Evolutionary conservation across 768 basidiomycete genomes (phyloP).

Genomic region (Mycena epipterygia): DNA sequence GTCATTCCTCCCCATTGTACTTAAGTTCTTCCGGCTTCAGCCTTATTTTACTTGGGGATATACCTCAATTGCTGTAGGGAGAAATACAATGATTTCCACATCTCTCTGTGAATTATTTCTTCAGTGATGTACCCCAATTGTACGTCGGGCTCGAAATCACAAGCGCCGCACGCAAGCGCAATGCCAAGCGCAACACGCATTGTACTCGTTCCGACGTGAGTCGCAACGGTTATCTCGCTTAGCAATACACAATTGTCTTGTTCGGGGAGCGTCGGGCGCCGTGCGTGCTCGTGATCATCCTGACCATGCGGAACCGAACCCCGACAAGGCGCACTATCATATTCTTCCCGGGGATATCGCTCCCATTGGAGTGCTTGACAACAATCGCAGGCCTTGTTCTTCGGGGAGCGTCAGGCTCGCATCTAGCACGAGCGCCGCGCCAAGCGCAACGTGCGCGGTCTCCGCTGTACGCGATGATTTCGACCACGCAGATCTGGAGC

Average conservation of each 20-base stretch:
- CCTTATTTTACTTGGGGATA: conserved; percentile 14
- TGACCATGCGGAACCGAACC: background rate
- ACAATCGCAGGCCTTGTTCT: background rate
- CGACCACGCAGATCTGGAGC: conserved; percentile 12
- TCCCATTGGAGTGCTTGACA: background rate
- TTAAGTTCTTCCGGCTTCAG: conserved; percentile 9
- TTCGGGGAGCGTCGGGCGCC: background rate
- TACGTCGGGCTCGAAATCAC: too few species aligned
- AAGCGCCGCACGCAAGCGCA: too few species aligned
- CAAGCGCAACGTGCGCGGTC: background rate
- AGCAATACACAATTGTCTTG: conserved; percentile 10
- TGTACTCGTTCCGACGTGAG: too few species aligned
- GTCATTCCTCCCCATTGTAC: conserved; percentile 1
- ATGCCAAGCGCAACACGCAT: too few species aligned
- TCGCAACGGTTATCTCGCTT: too few species aligned
- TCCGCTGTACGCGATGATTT: background rate
- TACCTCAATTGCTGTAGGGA: conserved; percentile 17
- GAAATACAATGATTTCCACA: conserved; percentile 17
- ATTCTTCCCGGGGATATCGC: background rate
- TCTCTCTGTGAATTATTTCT: too few species aligned
- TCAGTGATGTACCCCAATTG: too few species aligned
- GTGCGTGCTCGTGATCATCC: background rate
- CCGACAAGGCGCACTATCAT: background rate
- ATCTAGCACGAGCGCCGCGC: background rate
- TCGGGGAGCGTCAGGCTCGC: background rate